Percentiles rank a stretch among this genome's conserved stretches.
phyloP scores from a whole-genome alignment of 345 rosid species.

The Acer yangbiense region DNA sequence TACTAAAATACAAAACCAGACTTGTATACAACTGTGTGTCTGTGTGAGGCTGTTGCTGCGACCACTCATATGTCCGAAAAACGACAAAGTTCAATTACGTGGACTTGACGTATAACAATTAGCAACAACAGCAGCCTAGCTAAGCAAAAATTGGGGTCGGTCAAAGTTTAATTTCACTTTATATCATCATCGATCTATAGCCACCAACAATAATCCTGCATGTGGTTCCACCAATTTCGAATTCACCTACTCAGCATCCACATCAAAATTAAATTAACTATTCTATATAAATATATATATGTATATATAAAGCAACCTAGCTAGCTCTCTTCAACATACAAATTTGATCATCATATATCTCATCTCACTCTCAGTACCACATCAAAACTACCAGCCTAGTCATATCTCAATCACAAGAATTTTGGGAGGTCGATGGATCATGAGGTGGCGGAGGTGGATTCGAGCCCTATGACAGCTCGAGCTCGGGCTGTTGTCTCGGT shows the following conservation, averaged over 20 bases:
- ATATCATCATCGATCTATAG: not conserved
- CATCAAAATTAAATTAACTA: not conserved
- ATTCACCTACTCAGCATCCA: conserved; percentile 23
- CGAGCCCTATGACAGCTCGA: not conserved
- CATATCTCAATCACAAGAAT: not conserved
- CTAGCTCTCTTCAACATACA: not conserved
- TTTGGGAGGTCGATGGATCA: conserved; percentile 3
- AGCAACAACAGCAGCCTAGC: conserved; percentile 10
- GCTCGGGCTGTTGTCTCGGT: conserved; percentile 22
- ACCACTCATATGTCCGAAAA: not conserved
- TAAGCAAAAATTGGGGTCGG: not conserved
- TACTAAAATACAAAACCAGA: not conserved
- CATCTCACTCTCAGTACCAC: not conserved
- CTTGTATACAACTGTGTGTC: not conserved
- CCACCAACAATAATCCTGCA: not conserved
- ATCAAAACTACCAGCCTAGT: not conserved
- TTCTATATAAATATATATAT: no score
- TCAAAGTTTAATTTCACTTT: conserved; percentile 22
- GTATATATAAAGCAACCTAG: not conserved
- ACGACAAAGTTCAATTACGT: not conserved
- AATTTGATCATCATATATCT: not conserved
- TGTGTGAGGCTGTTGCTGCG: not conserved
- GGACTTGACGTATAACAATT: not conserved
- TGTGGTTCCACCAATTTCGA: not conserved
- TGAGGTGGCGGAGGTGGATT: conserved; percentile 19